Evolutionary conservation across 1,284 basidiomycete genomes (phyloP).

Genomic region (Schizopora paradoxa): DNA sequence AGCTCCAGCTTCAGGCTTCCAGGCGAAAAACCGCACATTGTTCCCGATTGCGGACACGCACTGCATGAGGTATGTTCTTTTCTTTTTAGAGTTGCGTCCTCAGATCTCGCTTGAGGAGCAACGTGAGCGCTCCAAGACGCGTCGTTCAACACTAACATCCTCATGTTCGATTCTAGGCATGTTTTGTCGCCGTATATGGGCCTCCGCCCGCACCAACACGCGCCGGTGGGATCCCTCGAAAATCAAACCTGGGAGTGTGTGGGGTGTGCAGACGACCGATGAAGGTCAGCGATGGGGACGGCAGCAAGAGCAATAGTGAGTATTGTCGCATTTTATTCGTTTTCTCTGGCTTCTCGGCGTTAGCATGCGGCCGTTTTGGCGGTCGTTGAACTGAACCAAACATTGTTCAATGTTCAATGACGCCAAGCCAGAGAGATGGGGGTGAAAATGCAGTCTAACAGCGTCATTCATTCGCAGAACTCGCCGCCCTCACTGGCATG

Average conservation of each 20-base stretch:
- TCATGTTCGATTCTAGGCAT: conserved; percentile 54
- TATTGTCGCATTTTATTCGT: conserved; percentile 20
- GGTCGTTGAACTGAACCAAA: no score
- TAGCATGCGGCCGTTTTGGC: not conserved
- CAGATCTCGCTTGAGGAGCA: no score
- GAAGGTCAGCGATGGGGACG: conserved; percentile 82
- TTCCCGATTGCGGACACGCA: conserved; percentile 95
- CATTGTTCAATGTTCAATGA: no score
- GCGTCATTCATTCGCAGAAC: conserved; percentile 44
- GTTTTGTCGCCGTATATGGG: conserved; percentile 94
- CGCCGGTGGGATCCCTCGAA: conserved; percentile 45
- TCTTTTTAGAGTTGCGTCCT: no score
- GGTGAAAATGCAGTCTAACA: not conserved
- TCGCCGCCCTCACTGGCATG: conserved; percentile 86
- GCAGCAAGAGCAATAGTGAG: conserved; percentile 83
- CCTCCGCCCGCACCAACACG: conserved; percentile 62
- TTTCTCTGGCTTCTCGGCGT: not conserved
- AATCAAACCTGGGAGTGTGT: conserved; percentile 86
- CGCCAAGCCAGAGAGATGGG: no score
- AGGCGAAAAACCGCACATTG: conserved; percentile 94
- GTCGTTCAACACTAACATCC: conserved; percentile 11
- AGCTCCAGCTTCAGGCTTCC: conserved; percentile 82
- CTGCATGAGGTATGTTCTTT: conserved; percentile 80
- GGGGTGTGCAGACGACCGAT: conserved; percentile 95
- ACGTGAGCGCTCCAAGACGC: conserved; percentile 3